Conservation (phyloP, 108 stramenopile species). For the Cyclotella distinguenda region DNA sequence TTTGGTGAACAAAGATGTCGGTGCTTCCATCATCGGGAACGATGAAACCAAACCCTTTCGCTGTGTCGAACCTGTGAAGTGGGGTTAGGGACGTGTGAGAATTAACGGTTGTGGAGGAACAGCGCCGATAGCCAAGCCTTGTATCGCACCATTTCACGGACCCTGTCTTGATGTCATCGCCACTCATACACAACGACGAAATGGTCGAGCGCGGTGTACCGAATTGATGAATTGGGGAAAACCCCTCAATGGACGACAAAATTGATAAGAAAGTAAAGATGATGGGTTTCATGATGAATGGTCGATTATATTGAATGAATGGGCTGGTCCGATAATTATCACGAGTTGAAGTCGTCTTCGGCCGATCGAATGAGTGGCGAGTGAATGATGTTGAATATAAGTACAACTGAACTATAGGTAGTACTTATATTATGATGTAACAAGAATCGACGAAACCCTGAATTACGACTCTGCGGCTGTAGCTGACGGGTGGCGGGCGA, state of each 20-base stretch:
- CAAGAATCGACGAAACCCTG: too few species aligned
- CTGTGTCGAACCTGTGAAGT: slow-evolving; percentile 46
- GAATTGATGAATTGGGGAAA: background rate
- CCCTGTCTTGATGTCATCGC: slow-evolving; percentile 25
- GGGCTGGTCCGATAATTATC: too few species aligned
- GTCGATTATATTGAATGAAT: background rate
- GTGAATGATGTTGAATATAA: too few species aligned
- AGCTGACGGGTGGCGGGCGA: too few species aligned
- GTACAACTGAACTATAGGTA: too few species aligned
- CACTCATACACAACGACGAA: slow-evolving; percentile 7
- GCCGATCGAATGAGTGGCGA: background rate
- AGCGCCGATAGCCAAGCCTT: background rate
- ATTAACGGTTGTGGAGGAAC: background rate
- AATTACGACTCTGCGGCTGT: too few species aligned
- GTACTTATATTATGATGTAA: too few species aligned
- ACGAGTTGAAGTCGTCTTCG: too few species aligned
- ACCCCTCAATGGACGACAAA: background rate
- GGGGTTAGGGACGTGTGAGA: background rate
- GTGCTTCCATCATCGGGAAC: slow-evolving; percentile 47
- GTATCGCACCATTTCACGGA: slow-evolving; percentile 39
- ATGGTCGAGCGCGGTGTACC: background rate
- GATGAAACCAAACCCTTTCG: slow-evolving; percentile 66
- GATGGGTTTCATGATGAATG: slow-evolving; percentile 4
- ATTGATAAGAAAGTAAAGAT: slow-evolving; percentile 10
- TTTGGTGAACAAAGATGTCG: slow-evolving; percentile 68